A percentile compares a stretch with the other conserved stretches of the same genome.
These are phyloP conservation scores for Entamoeba histolytica DNA, from an alignment of 208 protist species.

Conservation along the genomic window DNA sequence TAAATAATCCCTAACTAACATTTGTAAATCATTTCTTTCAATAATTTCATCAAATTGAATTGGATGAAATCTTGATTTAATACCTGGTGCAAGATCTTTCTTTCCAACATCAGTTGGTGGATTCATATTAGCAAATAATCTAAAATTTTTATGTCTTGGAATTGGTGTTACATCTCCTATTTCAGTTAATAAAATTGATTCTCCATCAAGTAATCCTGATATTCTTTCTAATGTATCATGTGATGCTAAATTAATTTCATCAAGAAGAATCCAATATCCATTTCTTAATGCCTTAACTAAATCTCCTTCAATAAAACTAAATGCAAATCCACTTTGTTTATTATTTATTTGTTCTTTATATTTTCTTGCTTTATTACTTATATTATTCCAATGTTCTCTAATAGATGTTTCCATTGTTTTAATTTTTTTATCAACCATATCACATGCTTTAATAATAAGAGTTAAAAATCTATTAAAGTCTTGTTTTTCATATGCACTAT, in stretches of 20 bases:
- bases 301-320: conserved; percentile 78
- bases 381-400: conserved; percentile 22
- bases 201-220: conserved; percentile 19
- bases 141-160: conserved; percentile 79
- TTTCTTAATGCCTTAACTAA: conserved; percentile 73
- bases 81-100: conserved; percentile 70
- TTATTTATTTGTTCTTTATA: conserved; percentile 1
- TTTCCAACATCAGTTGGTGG: conserved; percentile 96
- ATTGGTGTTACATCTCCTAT: conserved; percentile 49
- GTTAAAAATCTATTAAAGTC: not conserved
- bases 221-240: conserved; percentile 74
- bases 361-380: not conserved
- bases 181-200: conserved; percentile 51
- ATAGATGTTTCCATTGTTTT: not conserved
- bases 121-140: conserved; percentile 99
- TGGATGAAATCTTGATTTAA: conserved; percentile 84
- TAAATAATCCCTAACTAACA: conserved; percentile 53
- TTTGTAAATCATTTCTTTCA: conserved; percentile 64
- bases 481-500: not conserved
- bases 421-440: not conserved
- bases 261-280: conserved; percentile 94
- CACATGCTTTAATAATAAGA: not conserved
- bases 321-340: conserved; percentile 58
- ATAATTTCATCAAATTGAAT: conserved; percentile 83
- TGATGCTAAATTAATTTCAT: conserved; percentile 96